These are phyloP conservation scores for Suhomyces anneliseae DNA, from an alignment of 1,139 yeast species.

Conservation along the genomic window DNA sequence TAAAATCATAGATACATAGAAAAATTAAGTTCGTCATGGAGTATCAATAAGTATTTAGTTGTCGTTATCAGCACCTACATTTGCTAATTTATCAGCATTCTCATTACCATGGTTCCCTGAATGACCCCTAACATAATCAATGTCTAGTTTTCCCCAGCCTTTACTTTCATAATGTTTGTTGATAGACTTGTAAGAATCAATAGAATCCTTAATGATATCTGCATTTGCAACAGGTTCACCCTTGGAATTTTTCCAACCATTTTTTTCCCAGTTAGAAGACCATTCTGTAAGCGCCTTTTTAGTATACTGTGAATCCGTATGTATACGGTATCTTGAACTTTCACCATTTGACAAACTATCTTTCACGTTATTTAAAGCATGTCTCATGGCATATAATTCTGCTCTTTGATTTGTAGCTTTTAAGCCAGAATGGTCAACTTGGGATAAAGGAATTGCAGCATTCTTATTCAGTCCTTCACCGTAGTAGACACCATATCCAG, in stretches of 20 bases:
- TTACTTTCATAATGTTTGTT: conserved; percentile 22
- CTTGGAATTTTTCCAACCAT: conserved; percentile 50
- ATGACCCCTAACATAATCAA: conserved; percentile 75
- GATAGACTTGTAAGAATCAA: conserved; percentile 28
- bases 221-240: conserved; percentile 51
- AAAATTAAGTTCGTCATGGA: background rate
- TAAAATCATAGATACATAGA: background rate
- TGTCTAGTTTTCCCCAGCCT: conserved; percentile 35
- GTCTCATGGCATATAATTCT: conserved; percentile 65
- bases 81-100: conserved; percentile 75
- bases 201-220: conserved; percentile 44
- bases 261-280: conserved; percentile 52
- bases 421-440: conserved; percentile 21
- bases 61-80: conserved; percentile 50
- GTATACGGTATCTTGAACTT: conserved; percentile 29
- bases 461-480: conserved; percentile 58
- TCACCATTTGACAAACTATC: conserved; percentile 15
- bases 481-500: conserved; percentile 75
- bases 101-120: conserved; percentile 70
- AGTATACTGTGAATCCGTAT: conserved; percentile 62
- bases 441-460: conserved; percentile 47
- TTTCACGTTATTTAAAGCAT: conserved; percentile 49
- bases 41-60: no score
- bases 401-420: conserved; percentile 79
- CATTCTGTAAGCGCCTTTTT: conserved; percentile 50